Base-by-base conservation (phyloP, 2,329 filamentous ascomycete genomes). In the Verruconis gallopava region DNA sequence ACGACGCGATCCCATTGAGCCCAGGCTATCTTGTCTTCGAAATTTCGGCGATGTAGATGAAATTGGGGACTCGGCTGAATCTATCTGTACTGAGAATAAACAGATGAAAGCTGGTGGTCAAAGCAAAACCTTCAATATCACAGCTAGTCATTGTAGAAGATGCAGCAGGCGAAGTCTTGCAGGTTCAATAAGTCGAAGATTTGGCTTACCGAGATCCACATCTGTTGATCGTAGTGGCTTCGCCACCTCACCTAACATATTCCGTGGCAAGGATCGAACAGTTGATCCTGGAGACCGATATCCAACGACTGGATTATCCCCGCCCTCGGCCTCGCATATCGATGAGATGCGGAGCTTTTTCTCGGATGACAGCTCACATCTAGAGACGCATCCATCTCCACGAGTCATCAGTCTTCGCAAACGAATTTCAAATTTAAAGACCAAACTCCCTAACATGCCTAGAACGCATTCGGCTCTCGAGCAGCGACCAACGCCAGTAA, bases 211-310 rank as follows among this genome's bases (percentile, higher is more conserved):
- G 15, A 19, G 18, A 9, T 19, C 17, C 20, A 40, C 36, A 5
- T 22, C 37, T 18, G 36, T 42, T 33, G 42, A 46, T 25, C 36
- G 42, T 38, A 34, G 28, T 12, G 37, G 45, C 21, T 47, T 38
- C 33, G 34, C 48, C 4, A 47, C 34, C 3, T 44, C 44, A 4
- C 48, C 51, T 4, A 28, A 52, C 22, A 52, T 51, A 38, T 47
- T 54, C 19, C 50, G 50, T 44, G 47, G 48, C 20, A 53, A 42
- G 42, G 43, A 55, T 44, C 49, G 52, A 28, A 42, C 53, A 38
- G 56, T 61, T 50, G 59, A 57, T 39, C 59, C 60, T 20, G 66
- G 67, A 32, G 67, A 69, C 44, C 63, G 67, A 19, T 70, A 70
- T 49, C 67, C 67, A 19, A 67, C 63, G 6, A 65, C 63, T 40